Evolutionary conservation across 257 asterid species (phyloP).

Genomic region (Henckelia pumila): DNA sequence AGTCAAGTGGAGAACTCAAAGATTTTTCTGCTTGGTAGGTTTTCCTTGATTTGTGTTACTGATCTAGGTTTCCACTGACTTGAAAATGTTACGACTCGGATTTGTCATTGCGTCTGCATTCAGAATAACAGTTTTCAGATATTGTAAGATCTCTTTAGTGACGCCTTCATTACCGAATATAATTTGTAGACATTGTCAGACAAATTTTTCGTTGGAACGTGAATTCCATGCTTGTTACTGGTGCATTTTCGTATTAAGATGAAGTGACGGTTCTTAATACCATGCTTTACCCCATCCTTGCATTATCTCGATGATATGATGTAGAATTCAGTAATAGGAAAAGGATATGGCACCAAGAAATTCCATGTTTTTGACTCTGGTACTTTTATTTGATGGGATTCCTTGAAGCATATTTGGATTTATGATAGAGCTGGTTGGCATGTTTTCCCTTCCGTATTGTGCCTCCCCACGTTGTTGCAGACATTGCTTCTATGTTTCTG

Average conservation of each 20-base stretch:
- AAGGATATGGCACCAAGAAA: not conserved
- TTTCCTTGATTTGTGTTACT: not conserved
- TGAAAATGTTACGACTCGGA: slow-evolving; percentile 2
- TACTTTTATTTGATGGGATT: too few relatives aligned
- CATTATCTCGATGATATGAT: not conserved
- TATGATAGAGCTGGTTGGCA: not conserved
- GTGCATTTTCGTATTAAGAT: not conserved
- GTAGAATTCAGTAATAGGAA: not conserved
- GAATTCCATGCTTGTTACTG: not conserved
- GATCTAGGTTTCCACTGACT: not conserved
- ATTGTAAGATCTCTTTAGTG: not conserved
- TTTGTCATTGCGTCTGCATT: not conserved
- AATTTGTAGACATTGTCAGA: not conserved
- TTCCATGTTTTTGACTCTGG: not conserved
- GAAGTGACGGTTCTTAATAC: not conserved
- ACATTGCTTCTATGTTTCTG: not conserved
- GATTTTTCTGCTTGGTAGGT: slow-evolving; percentile 80
- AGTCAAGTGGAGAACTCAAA: slow-evolving; percentile 48
- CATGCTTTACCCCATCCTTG: not conserved
- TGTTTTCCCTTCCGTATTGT: not conserved
- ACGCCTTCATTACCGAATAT: not conserved
- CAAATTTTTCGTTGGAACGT: not conserved
- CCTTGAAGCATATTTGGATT: not conserved
- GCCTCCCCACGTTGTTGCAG: too few relatives aligned
- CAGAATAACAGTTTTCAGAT: slow-evolving; percentile 3